Evolutionary conservation across 192 early-diverging fungal genomes (phyloP), one percentile per base, ranked within the genome.

Genomic region (Lunasporangiospora selenospora): DNA sequence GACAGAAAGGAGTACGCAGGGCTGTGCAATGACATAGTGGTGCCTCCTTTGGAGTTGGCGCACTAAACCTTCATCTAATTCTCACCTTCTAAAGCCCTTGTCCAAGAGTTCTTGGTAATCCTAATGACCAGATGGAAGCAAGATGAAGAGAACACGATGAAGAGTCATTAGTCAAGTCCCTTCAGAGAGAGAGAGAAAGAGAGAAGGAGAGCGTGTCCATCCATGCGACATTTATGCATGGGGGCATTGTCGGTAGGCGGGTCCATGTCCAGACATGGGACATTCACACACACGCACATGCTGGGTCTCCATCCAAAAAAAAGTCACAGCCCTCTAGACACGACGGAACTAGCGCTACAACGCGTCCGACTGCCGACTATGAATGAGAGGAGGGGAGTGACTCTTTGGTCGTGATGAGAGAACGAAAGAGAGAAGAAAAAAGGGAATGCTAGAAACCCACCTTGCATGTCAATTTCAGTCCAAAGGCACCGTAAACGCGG

Each of bases 401-500:
- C n/a, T n/a, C n/a, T n/a, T n/a, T n/a, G n/a, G n/a, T n/a, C n/a
- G 6, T 27, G 19, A 23, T 38, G 50, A 12, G 26, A 15, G 5
- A 53, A 21, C 34, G 23, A 30, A 19, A 7, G n/a, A n/a, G 23
- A 45, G 31, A 24, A 15, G 36, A 37, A 59, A 18, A 46, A 42
- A 26, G 26, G 40, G 26, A 5, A 4, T n/a, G n/a, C n/a, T n/a
- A 29, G 2, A 37, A n/a, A 11, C 19, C 23, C 63, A 73, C 69
- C 59, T 73, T 40, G 33, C 69, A 58, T 3, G 69, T 63, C 39
- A 73, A 49, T 23, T 53, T 62, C 60, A 46, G 63, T 15, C 60
- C 69, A 36, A 73, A 58, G 46, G 69, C 69, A 24, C 69, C 69
- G 45, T 63, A 73, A 26, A 73, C 69, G 33, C 58, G 69, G 12